Conservation (phyloP, 352 stramenopile species). For the Sclerospora graminicola region DNA sequence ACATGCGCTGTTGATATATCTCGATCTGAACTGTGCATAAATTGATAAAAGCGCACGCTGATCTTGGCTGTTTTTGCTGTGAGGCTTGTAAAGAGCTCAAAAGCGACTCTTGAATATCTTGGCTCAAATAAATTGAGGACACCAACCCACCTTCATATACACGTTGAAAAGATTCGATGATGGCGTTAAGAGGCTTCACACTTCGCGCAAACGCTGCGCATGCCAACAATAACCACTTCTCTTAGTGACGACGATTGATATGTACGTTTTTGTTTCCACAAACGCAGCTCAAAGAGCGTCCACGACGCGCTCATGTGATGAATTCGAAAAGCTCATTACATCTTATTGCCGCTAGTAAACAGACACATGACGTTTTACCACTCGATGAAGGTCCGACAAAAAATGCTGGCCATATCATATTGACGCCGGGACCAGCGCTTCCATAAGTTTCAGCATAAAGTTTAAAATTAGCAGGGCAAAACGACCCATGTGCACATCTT, state of each 20-base stretch:
- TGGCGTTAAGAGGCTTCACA: constrained; percentile 28
- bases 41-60: constrained; percentile 30
- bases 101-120: constrained; percentile 26
- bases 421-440: constrained; percentile 91
- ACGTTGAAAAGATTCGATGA: constrained; percentile 42
- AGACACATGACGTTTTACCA: constrained; percentile 73
- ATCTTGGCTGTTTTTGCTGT: constrained; percentile 5
- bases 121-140: constrained; percentile 30
- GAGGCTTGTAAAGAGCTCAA: constrained; percentile 21
- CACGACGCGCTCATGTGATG: constrained; percentile 41
- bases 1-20: constrained; percentile 50
- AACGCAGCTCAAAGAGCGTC: constrained; percentile 17
- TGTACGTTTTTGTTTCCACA: constrained; percentile 19
- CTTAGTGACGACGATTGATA: constrained; percentile 60
- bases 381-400: constrained; percentile 87
- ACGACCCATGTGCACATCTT: constrained; percentile 29
- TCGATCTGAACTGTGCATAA: constrained; percentile 31
- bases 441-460: constrained; percentile 85
- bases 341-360: constrained; percentile 54
- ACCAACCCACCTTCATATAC: constrained; percentile 52
- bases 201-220: constrained; percentile 53
- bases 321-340: constrained; percentile 69
- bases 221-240: constrained; percentile 66
- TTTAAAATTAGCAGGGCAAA: constrained; percentile 66
- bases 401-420: constrained; percentile 93